These are phyloP conservation scores for Sphenostylis stenocarpa DNA, from an alignment of 306 rosid genomes.

Conservation along the genomic window DNA sequence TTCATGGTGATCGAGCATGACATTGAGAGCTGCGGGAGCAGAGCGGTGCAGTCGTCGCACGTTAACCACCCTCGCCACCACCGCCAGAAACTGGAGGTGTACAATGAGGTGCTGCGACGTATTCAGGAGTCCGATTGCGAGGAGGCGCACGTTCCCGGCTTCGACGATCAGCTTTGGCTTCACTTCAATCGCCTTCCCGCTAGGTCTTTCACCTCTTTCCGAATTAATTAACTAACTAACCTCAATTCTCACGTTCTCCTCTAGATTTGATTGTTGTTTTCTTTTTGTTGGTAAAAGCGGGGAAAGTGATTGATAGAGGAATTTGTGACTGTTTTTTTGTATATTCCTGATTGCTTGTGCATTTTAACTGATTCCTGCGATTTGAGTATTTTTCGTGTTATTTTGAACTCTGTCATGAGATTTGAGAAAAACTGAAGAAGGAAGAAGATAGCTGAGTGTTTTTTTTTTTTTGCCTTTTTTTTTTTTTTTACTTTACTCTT, in stretches of 20 bases:
- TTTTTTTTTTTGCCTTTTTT: neutral
- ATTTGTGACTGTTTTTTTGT: conserved; percentile 5
- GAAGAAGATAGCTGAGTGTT: conserved; percentile 20
- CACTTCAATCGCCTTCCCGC: conserved; percentile 97
- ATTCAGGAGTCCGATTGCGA: conserved; percentile 66
- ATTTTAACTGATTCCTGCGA: neutral
- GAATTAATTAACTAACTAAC: neutral
- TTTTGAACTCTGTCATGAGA: conserved; percentile 5
- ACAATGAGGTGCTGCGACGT: conserved; percentile 86
- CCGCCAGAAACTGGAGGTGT: conserved; percentile 79
- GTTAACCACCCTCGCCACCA: conserved; percentile 57
- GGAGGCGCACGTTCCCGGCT: conserved; percentile 78
- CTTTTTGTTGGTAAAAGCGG: neutral
- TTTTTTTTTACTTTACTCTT: conserved; percentile 38
- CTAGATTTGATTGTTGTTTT: neutral
- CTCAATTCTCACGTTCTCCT: neutral
- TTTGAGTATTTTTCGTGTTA: conserved; percentile 10
- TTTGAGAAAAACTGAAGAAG: neutral
- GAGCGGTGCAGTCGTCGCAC: conserved; percentile 59
- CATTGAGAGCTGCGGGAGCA: conserved; percentile 89
- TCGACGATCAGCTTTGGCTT: conserved; percentile 91
- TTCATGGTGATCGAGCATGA: conserved; percentile 82
- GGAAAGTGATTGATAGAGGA: conserved; percentile 16
- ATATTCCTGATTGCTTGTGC: neutral
- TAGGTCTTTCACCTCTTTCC: conserved; percentile 47